A percentile compares a stretch with the other conserved stretches of the same genome.
These are phyloP conservation scores for Trichoderma sp. DNA, from an alignment of 2,329 filamentous ascomycete genomes.

Conservation along the genomic window DNA sequence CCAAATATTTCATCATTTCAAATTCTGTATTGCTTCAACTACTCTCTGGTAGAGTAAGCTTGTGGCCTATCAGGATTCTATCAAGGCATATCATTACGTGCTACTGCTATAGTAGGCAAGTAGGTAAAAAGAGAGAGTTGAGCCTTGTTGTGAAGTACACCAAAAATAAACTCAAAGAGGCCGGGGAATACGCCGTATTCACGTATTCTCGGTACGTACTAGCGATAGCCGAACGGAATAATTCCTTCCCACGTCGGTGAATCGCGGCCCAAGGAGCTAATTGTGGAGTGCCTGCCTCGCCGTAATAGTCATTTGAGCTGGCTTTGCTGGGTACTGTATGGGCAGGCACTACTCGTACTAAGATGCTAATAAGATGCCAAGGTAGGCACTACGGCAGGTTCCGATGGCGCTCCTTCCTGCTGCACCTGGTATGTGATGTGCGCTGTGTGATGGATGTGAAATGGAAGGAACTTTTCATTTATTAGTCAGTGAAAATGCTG, in stretches of 20 bases:
- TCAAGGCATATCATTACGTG: not conserved
- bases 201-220: not conserved
- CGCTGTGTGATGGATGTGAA: not conserved
- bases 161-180: not conserved
- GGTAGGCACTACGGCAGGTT: not conserved
- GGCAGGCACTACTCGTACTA: not conserved
- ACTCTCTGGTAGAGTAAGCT: rapidly evolving
- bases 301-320: not conserved
- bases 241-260: not conserved
- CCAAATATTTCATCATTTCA: not conserved
- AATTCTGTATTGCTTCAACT: not conserved
- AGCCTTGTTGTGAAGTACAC: not conserved
- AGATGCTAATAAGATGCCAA: not conserved
- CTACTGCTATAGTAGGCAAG: not conserved
- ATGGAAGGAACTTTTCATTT: not conserved
- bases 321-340: not conserved
- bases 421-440: not conserved
- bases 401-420: not conserved
- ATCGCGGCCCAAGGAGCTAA: not conserved
- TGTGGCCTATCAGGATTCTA: not conserved
- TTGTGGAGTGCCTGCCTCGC: not conserved
- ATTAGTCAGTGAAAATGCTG: not conserved
- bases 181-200: not conserved
- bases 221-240: not conserved
- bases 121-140: not conserved